phyloP scores from a whole-genome alignment of 1,139 yeast genomes.

The Taphrina confusa region DNA sequence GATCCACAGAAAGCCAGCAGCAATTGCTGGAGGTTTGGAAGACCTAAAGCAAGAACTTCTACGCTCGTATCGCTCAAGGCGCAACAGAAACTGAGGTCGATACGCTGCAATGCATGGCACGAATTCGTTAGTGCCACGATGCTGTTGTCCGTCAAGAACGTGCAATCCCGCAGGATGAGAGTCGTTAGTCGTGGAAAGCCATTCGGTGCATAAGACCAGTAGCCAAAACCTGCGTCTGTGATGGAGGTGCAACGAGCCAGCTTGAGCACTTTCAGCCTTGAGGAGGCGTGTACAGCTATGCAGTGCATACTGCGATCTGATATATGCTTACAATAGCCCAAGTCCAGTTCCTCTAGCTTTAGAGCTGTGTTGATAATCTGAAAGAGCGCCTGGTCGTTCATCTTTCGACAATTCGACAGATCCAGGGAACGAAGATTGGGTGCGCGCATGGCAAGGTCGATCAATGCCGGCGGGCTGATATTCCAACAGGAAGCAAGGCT shows the following conservation, averaged over 20 bases:
- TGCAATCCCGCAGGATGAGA: constrained; percentile 67
- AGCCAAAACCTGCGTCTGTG: constrained; percentile 69
- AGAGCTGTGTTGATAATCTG: constrained; percentile 57
- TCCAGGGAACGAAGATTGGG: constrained; percentile 61
- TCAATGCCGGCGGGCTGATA: constrained; percentile 73
- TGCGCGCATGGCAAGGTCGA: constrained; percentile 69
- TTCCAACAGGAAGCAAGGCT: constrained; percentile 76
- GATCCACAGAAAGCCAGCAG: constrained; percentile 75
- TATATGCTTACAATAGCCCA: constrained; percentile 72
- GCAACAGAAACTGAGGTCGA: constrained; percentile 73
- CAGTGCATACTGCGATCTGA: constrained; percentile 69
- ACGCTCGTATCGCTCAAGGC: constrained; percentile 68
- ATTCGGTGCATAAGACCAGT: constrained; percentile 55
- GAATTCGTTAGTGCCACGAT: constrained; percentile 63
- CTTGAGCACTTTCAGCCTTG: constrained; percentile 59
- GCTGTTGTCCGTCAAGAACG: constrained; percentile 67
- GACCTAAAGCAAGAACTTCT: constrained; percentile 65
- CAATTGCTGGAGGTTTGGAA: constrained; percentile 57
- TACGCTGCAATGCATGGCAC: constrained; percentile 57
- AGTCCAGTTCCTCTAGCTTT: constrained; percentile 47
- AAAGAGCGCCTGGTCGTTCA: constrained; percentile 68
- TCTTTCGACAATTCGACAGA: constrained; percentile 70
- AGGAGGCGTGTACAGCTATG: constrained; percentile 60
- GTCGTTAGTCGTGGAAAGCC: constrained; percentile 57
- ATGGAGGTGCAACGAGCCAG: constrained; percentile 75